Base-by-base conservation (phyloP, 441 rosid species). In the Bocquillonia castaneifolia region DNA sequence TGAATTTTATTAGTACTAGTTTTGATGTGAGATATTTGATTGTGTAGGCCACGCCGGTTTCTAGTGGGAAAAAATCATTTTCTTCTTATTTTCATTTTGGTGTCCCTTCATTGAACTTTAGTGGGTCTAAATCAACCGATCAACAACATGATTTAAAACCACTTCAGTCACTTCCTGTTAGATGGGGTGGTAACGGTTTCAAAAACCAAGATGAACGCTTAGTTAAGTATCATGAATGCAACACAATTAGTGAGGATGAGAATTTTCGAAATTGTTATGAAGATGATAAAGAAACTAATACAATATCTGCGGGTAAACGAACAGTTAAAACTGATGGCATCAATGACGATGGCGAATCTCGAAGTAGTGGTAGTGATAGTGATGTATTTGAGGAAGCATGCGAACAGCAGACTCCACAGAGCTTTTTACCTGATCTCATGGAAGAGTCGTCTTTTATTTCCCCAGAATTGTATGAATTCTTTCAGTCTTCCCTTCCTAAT, bases 401-500 rank as follows among this genome's bases (percentile, higher is more conserved):
- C 26, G 82, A 81, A 44, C 68, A 72, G 58, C 73, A 64, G 62
- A 72, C 80, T 74, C 80, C 80, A 17, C 54, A 59, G 60, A 82
- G 78, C 75, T 65, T 76, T 77, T 73, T 85, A 63, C 54, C 52
- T 8, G 78, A 82, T 69, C 86, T 91, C 67, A 66, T 78, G 51
- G 90, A 82, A 34, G 81, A 79, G 17, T 91, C 99, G 31, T 74
- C 77, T 67, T 87, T 91, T 76, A 83, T 94, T 70, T 77, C 92
- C 58, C 69, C 80, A n/a, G 80, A 84, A 56, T 77, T 94, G 77
- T 84, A 75, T 25, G 96, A 88, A 47, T 94, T 94, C 75, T 83
- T 94, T 78, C 74, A 72, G 37, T 81, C 92, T 6, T 83, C 88
- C 63, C 88, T 94, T 74, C 99, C 99, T 37, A 89, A 94, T 72